phyloP scores from a whole-genome alignment of 257 asterid species.

The Solanum clarkiae region DNA sequence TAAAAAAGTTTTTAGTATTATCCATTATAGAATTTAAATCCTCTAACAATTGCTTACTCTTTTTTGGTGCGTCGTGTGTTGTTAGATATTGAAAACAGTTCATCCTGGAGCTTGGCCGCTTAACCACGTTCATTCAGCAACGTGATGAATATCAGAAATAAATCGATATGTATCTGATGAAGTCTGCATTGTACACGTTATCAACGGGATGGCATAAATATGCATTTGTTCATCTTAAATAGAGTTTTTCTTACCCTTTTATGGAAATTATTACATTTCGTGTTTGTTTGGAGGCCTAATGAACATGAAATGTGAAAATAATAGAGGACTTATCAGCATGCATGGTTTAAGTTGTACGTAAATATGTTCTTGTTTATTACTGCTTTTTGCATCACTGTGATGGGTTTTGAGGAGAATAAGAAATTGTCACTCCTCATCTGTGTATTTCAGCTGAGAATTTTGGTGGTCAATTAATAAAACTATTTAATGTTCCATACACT shows the following conservation, averaged over 20 bases:
- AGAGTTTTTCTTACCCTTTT: neutral
- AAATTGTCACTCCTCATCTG: neutral
- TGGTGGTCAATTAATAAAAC: neutral
- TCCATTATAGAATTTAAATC: neutral
- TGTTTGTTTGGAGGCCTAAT: neutral
- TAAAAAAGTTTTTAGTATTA: neutral
- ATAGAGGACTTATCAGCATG: neutral
- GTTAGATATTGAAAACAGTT: neutral
- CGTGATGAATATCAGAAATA: neutral
- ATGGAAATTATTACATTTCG: neutral
- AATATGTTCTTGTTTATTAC: neutral
- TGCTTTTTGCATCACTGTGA: neutral
- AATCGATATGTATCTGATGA: neutral
- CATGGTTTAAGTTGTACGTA: neutral
- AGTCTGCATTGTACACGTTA: neutral
- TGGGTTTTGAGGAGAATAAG: neutral
- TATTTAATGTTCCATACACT: neutral
- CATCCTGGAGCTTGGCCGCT: neutral
- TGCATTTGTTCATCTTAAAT: neutral
- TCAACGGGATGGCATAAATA: neutral
- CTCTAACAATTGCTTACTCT: neutral
- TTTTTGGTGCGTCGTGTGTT: neutral
- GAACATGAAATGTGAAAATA: neutral
- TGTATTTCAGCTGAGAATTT: neutral
- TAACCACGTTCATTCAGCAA: neutral